Base-by-base conservation (phyloP, 1,284 basidiomycete genomes). In the Boletus semigastroideus region DNA sequence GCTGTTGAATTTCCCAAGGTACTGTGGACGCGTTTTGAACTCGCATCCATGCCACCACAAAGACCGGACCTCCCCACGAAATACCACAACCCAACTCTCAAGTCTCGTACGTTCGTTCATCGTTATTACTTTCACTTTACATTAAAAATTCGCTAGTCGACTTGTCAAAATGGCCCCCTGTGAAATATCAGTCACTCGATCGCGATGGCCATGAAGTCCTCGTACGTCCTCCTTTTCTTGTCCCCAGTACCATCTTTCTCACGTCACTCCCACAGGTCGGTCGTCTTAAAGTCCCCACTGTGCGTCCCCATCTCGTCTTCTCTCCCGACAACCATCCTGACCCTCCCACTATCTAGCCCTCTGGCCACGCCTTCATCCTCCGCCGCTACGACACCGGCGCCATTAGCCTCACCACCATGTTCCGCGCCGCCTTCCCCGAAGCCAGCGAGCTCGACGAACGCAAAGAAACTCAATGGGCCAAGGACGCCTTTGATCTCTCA, bases 351-450 rank as follows among this genome's bases (percentile, higher is more conserved):
- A 22, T 51, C 11, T 66, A 91, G 88, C 78, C 84, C 33, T 71
- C 73, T 19, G 84, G 86, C 36, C 92, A 96, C 72, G 92, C 94
- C n/a, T 96, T 96, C 71, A 90, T 98, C 67, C 87, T 98, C 51
- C 86, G 94, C 57, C 87, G 96, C 54, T 97, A 94, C 67, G 96
- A 99, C 74, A 98, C 96, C 7, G 86, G 93, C 58, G 95, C 95
- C 22, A 83, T 99, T 71, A 94, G 91, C 54, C 86, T 96, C 17
- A 97, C 94, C 6, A 97, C 96, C 55, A 97, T 99, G 92, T 98
- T 94, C 78, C 92, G 94, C 60, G 93, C 95, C 25, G 94, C 95
- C 0, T 99, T 95, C 74, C 96, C 97, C 10, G 83, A 78, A 49
- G 90, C 94, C 1, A 74, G 78, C 30, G 91, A 93, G 3, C 78